Conservation (phyloP, 2,329 filamentous ascomycete species). For the Diaporthe humulicola region DNA sequence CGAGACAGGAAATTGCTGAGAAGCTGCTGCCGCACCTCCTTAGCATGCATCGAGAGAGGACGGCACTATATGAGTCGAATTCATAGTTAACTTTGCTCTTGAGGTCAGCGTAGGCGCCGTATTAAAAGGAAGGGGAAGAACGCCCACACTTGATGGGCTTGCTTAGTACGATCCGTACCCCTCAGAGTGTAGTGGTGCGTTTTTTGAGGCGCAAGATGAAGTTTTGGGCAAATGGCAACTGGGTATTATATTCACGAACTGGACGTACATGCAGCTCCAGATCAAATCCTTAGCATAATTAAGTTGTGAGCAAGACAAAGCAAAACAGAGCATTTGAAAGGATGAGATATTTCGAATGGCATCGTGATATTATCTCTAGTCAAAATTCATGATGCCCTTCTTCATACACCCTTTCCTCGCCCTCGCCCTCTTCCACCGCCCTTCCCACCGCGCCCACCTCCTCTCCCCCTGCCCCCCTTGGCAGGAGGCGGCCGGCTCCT, state of each 20-base stretch:
- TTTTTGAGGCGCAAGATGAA: not conserved
- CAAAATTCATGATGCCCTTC: not conserved
- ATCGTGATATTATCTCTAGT: not conserved
- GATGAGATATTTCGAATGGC: too few species aligned
- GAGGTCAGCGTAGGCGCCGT: not conserved
- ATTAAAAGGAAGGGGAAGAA: not conserved
- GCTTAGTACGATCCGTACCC: too few species aligned
- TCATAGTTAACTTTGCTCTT: conserved; percentile 1
- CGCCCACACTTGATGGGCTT: not conserved
- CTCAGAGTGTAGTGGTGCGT: not conserved
- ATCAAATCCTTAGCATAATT: not conserved
- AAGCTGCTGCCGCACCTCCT: conserved; percentile 54
- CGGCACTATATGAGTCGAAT: conserved; percentile 41
- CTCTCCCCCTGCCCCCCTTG: conserved; percentile 55
- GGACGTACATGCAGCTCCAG: not conserved
- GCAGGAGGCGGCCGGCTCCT: conserved; percentile 62
- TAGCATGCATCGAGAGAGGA: conserved; percentile 42
- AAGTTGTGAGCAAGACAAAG: too few species aligned
- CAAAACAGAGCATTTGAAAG: not conserved
- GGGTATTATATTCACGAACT: not conserved
- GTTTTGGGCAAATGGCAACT: not conserved
- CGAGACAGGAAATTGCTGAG: conserved; percentile 56
- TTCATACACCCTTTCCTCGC: conserved; percentile 38
- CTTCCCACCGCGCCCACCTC: conserved; percentile 40
- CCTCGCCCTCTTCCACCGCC: conserved; percentile 21